A percentile compares a stretch with the other conserved stretches of the same genome.
Evolutionary conservation across 352 stramenopile genomes (phyloP).

Genomic region (Pseudoperonospora humuli): DNA sequence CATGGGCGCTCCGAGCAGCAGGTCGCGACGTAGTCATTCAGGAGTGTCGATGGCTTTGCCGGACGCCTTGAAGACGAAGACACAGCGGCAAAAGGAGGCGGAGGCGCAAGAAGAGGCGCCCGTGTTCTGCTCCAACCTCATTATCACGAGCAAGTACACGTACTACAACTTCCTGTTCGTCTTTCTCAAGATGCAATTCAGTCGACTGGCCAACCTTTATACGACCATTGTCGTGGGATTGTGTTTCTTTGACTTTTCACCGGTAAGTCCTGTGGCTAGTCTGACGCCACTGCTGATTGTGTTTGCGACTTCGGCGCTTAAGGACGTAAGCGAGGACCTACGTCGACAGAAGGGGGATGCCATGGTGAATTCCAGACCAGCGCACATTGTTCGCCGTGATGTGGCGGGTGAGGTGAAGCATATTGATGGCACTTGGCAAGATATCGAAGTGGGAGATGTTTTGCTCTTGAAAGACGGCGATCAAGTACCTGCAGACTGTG

Average conservation of each 20-base stretch:
- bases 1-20: constrained; percentile 14
- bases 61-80: constrained; percentile 20
- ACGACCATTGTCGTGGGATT: constrained; percentile 83
- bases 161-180: constrained; percentile 88
- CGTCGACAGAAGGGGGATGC: constrained; percentile 70
- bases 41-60: constrained; percentile 15
- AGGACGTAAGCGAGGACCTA: constrained; percentile 80
- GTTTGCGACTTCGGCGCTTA: constrained; percentile 83
- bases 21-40: constrained; percentile 15
- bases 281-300: constrained; percentile 82
- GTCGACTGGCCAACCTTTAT: constrained; percentile 83
- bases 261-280: constrained; percentile 75
- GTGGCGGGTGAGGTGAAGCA: constrained; percentile 45
- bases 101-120: constrained; percentile 19
- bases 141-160: constrained; percentile 87
- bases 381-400: constrained; percentile 68
- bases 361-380: constrained; percentile 67
- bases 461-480: constrained; percentile 77
- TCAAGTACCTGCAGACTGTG: constrained; percentile 74
- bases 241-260: constrained; percentile 87
- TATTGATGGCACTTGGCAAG: constrained; percentile 70
- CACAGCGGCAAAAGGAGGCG: constrained; percentile 20
- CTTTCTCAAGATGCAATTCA: constrained; percentile 88
- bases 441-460: constrained; percentile 80
- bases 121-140: constrained; percentile 67